These are phyloP conservation scores for Begonia loranthoides DNA, from an alignment of 306 rosid species.

Conservation along the genomic window DNA sequence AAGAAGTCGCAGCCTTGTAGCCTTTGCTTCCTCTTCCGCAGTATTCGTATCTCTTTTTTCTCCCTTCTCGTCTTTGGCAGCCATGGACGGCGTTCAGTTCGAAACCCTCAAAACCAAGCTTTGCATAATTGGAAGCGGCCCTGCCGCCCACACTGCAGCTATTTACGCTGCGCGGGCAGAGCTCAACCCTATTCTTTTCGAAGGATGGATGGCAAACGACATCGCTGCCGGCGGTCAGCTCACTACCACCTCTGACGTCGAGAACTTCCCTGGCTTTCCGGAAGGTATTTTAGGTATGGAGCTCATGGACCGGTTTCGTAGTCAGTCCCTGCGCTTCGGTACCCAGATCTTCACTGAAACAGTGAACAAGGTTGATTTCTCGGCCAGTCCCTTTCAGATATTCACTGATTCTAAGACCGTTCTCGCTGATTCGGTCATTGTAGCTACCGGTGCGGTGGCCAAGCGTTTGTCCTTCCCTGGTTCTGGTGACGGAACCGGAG, in stretches of 20 bases:
- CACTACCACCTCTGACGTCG: constrained; percentile 84
- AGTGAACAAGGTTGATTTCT: constrained; percentile 57
- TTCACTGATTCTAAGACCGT: constrained; percentile 43
- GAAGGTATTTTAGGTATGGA: constrained; percentile 59
- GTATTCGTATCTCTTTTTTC: too few species aligned
- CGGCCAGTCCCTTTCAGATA: constrained; percentile 41
- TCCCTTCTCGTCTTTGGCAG: not conserved
- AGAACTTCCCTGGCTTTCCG: constrained; percentile 83
- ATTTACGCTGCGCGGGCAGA: constrained; percentile 75
- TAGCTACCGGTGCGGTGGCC: constrained; percentile 80
- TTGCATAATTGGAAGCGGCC: constrained; percentile 87
- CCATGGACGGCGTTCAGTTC: constrained; percentile 15
- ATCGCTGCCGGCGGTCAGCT: constrained; percentile 89
- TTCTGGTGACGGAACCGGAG: constrained; percentile 43
- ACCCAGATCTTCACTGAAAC: constrained; percentile 71
- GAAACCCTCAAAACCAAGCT: constrained; percentile 42
- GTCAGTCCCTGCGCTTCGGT: constrained; percentile 61
- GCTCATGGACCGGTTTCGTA: constrained; percentile 62
- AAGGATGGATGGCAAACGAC: constrained; percentile 94
- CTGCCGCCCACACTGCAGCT: constrained; percentile 85
- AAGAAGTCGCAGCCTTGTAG: too few species aligned
- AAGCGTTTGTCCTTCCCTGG: constrained; percentile 52
- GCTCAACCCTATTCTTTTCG: constrained; percentile 79
- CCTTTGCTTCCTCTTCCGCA: too few species aligned
- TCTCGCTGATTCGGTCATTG: constrained; percentile 18